Evolutionary conservation across 768 basidiomycete genomes (phyloP), one percentile per base, ranked within the genome.

Genomic region (Trametes cingulata): DNA sequence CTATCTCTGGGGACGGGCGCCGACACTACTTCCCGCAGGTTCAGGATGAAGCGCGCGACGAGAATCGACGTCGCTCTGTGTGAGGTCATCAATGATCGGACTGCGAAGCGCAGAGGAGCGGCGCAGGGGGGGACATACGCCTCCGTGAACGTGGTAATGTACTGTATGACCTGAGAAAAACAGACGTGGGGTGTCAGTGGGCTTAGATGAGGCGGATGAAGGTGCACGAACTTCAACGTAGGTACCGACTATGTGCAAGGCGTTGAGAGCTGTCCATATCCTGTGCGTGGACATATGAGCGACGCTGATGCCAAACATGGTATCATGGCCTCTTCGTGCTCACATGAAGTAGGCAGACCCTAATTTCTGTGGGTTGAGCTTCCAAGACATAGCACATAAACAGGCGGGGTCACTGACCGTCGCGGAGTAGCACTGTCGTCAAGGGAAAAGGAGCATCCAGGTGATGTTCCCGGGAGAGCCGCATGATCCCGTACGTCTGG

Each of bases 401-500:
- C 14, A 15, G 24, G 9, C 4, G 22, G 4, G 17, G n/a, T 33
- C 3, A 29, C 58, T 42, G 2, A 53, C 58, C 58, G 29, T 60
- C 58, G 25, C 58, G 51, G 22, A 60, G 40, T 6, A 60, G 52
- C 1, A 60, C 51, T 3, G 52, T 53, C n/a, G 43, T 51, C 0
- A 60, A 8, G 13, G 58, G 53, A 12, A 60, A 45, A 1, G 58
- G 29, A 14, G 3, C 40, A 12, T 33, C 25, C 17, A 53, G 14
- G 6, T 39, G n/a, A 13, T 60, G 51, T 25, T 60, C 43, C 13
- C 45, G 39, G 9, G 58, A 36, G 19, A 60, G 42, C 45, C 58
- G 58, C 19, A 60, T 45, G 36, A 53, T 53, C 14, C 58, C 58
- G 58, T 53, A 60, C 9, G 58, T 60, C 51, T 60, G 52, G 6